phyloP scores from a whole-genome alignment of 306 rosid species.

The Pyrus pyrifolia region DNA sequence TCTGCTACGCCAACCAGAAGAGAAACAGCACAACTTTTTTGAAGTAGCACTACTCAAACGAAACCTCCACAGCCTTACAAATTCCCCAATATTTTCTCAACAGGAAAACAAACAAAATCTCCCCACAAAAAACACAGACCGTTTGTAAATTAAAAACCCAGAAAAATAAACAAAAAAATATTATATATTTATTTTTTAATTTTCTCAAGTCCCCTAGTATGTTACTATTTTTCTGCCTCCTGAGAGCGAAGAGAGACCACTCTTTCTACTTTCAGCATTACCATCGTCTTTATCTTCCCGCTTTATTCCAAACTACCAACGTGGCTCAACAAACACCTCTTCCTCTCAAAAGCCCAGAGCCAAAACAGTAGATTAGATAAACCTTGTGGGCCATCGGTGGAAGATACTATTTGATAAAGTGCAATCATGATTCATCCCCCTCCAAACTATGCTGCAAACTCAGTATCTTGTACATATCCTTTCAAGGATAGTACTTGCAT shows the following conservation, averaged over 20 bases:
- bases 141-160: not conserved
- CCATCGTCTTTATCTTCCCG: conserved; percentile 43
- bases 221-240: not conserved
- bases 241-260: conserved; percentile 15
- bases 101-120: conserved; percentile 23
- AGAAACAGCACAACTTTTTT: conserved; percentile 27
- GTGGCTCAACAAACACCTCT: conserved; percentile 76
- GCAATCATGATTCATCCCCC: too few relatives aligned
- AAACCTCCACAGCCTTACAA: conserved; percentile 58
- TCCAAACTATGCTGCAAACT: too few relatives aligned
- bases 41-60: conserved; percentile 22
- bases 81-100: conserved; percentile 26
- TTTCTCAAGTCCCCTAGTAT: conserved; percentile 3
- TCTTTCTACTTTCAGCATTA: not conserved
- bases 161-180: not conserved
- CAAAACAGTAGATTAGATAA: conserved; percentile 7
- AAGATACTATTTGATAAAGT: too few relatives aligned
- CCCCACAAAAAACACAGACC: conserved; percentile 27
- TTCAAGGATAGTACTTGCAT: too few relatives aligned
- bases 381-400: conserved; percentile 20
- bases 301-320: conserved; percentile 44
- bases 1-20: conserved; percentile 41
- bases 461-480: too few relatives aligned
- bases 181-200: not conserved
- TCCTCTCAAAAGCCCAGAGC: not conserved